Base-by-base conservation (phyloP, 2,329 filamentous ascomycete genomes). In the Orbilia brochopaga region DNA sequence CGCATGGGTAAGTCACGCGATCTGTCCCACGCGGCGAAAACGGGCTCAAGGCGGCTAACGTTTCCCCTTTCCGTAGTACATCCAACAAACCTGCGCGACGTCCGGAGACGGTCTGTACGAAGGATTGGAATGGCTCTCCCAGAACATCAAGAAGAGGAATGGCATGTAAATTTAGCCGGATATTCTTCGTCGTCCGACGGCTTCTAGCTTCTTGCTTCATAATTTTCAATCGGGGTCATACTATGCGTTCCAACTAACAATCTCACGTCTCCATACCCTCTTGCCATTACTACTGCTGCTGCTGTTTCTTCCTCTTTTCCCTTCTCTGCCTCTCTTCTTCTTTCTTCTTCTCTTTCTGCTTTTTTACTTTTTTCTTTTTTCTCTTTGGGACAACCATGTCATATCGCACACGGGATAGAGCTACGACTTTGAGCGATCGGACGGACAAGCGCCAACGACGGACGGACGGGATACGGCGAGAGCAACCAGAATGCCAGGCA, bases 61-160 rank as follows among this genome's bases (percentile, higher is more conserved):
- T 19, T 21, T 5, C 19, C n/a, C 56, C 1, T 23, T 57, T 51
- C 13, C 67, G 52, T 76, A 92, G 93, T 97, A 95, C 86, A 97
- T 97, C 83, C 93, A 97, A 92, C 96, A 93, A 76, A 97, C 94
- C 81, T 97, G 93, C 85, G 93, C 93, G 82, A 97, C 94, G 78
- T 96, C 92, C 77, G 93, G 93, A 87, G 94, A 97, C 83, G 93
- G 93, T 91, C 90, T 97, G 79, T 97, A 97, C 83, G 93, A 97
- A 85, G 93, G 93, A 88, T 91, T 97, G 79, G 92, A 93, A 84
- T 93, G 90, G 90, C 88, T 92, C 79, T 89, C 89, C 81, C 88
- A 86, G 81, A 90, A 89, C 79, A 87, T 94, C 82, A 87, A 88
- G 82, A 92, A 92, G 86, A 74, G 74, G 30, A 32, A 80, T 81